Evolutionary conservation across 345 rosid species (phyloP), one percentile per base, ranked within the genome.

Genomic region (Hibiscus trionum): DNA sequence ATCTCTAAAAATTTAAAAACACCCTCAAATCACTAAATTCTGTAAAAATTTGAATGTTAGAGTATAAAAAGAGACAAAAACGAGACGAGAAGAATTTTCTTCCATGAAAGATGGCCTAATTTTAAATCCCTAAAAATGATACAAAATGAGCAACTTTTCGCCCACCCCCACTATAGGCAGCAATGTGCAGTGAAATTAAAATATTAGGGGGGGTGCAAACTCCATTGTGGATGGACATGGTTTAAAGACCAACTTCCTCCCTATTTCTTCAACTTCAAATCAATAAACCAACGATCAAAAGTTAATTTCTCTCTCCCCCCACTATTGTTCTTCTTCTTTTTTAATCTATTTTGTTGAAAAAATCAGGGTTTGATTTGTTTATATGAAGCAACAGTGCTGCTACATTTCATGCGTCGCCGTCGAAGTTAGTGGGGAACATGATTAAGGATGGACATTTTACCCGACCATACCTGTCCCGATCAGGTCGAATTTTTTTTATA

Each of bases 141-240:
- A 4, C 11, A 47, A 47, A 15, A 4, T 47, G 52, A 21, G 29
- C 44, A 68, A 68, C 63, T 55, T 70, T 70, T 11, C 9, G 27
- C 15, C 72, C 10, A 50, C 66, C 55, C 67, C 75, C 68, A 61
- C 67, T 4, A 16, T 1, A 16, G 29, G 27, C 52, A 2, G 11
- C 17, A 63, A 47, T 61, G 69, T 60, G 67, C 26, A 3, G 46
- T 72, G 11, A 19, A 35, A 21, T 37, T 11, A 44, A 58, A 39
- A 55, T 53, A 53, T 33, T n/a, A n/a, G 33, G 1, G 29, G 6
- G 47, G 37, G 1, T n/a, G 1, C 47, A 52, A 44, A 17, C 6
- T 50, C 70, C 81, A 78, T 59, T 78, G 27, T 78, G 33, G 31
- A 60, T 29, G 78, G 73, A 59, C 73, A 39, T 5, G 29, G 66